phyloP scores from a whole-genome alignment of 1,284 basidiomycete species.

The Papiliotrema nemorosa region DNA sequence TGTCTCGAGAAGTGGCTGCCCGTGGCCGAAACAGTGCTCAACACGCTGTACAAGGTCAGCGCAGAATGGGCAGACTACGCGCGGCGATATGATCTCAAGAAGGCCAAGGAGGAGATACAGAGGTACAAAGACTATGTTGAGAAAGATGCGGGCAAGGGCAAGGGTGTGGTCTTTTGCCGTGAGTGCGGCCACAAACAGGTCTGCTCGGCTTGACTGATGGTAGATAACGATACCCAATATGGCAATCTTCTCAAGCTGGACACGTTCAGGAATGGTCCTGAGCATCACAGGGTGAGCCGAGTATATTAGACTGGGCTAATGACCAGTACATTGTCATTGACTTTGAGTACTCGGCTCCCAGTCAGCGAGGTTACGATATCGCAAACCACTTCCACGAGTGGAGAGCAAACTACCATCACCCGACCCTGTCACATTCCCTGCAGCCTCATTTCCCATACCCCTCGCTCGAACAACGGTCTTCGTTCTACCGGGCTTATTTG shows the following conservation, averaged over 20 bases:
- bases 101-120: constrained; percentile 40
- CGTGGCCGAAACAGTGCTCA: constrained; percentile 34
- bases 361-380: constrained; percentile 86
- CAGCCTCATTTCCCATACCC: constrained; percentile 70
- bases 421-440: constrained; percentile 65
- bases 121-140: constrained; percentile 41
- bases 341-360: constrained; percentile 89
- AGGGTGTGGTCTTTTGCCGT: constrained; percentile 48
- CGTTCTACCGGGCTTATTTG: constrained; percentile 82
- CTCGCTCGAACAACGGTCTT: constrained; percentile 63
- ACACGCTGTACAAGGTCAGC: constrained; percentile 22
- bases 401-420: constrained; percentile 80
- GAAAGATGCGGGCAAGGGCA: constrained; percentile 30
- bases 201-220: constrained; percentile 18
- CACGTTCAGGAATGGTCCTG: constrained; percentile 51
- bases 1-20: constrained; percentile 63
- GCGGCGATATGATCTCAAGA: constrained; percentile 40
- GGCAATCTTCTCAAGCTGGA: constrained; percentile 81
- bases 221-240: constrained; percentile 91
- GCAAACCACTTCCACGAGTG: constrained; percentile 96
- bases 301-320: constrained; percentile 1
- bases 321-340: constrained; percentile 84
- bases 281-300: constrained; percentile 51
- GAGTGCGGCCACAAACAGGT: constrained; percentile 10
- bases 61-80: constrained; percentile 43